Base-by-base conservation (phyloP, 306 rosid species). In the Dryas drummondii region DNA sequence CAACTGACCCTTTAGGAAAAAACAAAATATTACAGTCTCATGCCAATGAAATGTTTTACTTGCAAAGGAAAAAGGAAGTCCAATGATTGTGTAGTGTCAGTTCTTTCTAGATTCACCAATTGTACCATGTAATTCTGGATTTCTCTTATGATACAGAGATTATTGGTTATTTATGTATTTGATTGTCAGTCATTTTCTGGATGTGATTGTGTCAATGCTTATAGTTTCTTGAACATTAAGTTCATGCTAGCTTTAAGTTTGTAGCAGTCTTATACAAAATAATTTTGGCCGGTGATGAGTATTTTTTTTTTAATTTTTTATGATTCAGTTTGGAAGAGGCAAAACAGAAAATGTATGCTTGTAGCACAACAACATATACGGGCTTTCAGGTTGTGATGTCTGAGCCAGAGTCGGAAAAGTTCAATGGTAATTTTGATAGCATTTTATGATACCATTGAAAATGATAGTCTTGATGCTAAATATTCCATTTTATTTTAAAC, bases 311-410 rank as follows among this genome's bases (percentile, higher is more conserved):
- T 42, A 47, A 32, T 32, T 41, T 8, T 48, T 77, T 77, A 48
- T 70, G 46, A 53, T 71, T 75, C 85, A 93, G 98, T 59, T 22
- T 91, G 82, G 98, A 91, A 74, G 97, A 90, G 83, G 98, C 97
- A 4, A 94, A 91, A 82, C 68, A 82, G 76, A 94, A 82, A 73
- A 91, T 94, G 0, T 94, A 94, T 82, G 97, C 98, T 7, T 91
- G 97, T 68, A 94, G 97, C 76, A 94, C 98, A 12, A 91, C 96
- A 27, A 86, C 84, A 4, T 91, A 94, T 74, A 78, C 80, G 4
- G 97, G 98, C 48, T 94, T 94, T 90, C 97, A 94, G 71, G 96
- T 76, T 75, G 67, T 82, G 69, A 80, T 90, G 91, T 84, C 97
- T 0, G 96, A 91, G 86, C 86, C 84, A 79, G 98, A 94, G 84